Base-by-base conservation (phyloP, 768 basidiomycete genomes). In the Termitomyces sp. region DNA sequence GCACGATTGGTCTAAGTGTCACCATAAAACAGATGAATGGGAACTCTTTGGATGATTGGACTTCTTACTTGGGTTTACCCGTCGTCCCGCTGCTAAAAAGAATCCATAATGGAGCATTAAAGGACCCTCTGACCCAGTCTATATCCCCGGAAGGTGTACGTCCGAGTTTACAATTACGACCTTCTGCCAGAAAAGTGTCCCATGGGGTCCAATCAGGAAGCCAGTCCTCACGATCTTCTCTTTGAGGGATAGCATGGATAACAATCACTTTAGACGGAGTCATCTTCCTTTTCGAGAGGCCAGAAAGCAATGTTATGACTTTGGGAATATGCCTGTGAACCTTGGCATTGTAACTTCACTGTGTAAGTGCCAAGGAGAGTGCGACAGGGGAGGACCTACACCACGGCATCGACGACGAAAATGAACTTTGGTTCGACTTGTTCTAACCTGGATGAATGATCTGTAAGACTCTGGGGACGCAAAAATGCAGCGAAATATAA, bases 21-120 rank as follows among this genome's bases (percentile, higher is more conserved):
- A n/a, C n/a, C 41, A 32, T 32, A 62, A 32, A 60, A 56, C 55
- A 56, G 52, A 28, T 59, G 18, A 62, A 49, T 52, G 45, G 32
- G 32, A 26, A 50, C 53, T n/a, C n/a, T 20, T 33, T 55, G 49
- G 36, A 49, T 26, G 16, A 32, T 40, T 32, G 40, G 20, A 22
- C 54, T 33, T 69, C 80, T 60, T 70, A 85, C 85, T 87, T 87
- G 35, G 85, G 85, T 28, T 75, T 72, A 49, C 90, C 90, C 35
- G 91, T 93, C 32, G 91, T 92, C 11, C 90, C 91, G 52, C 87
- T 89, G 61, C 87, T 89, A 72, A 92, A 92, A 32, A 92, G 77
- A 60, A 93, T 88, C 90, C 90, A 92, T 8, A 92, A 76, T n/a
- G 90, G 90, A 67, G 84, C 78, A 68, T 91, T 82, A 71, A 92